Base-by-base conservation (phyloP, 75 land plant species). In the Sequoiadendron giganteum region DNA sequence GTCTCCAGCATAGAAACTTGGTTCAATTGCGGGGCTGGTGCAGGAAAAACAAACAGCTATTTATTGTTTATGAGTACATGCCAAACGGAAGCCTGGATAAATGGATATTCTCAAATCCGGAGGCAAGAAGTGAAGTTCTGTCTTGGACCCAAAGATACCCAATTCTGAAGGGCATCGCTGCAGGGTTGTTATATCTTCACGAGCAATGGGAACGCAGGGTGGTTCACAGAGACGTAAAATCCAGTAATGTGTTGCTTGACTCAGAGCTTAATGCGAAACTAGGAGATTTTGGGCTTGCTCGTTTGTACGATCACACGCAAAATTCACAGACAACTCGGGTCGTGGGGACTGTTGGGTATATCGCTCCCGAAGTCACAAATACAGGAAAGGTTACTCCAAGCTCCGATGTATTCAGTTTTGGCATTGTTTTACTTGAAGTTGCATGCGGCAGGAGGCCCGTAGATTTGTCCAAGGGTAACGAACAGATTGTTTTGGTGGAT, bases 11-110 rank as follows among this genome's bases (percentile, higher is more conserved):
- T 85, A 89, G 90, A 15, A 93, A 91, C 84, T 45, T 93, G 1
- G 93, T 91, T 34, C 91, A 55, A 28, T 86, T 93, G 5, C 86
- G 73, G 38, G 94, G 94, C 18, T 93, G 90, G 87, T 91, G 94
- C 87, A 40, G 86, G 83, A 42, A 83, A 10, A 86, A 82, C 10
- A 47, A 78, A 10, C 77, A 88, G 68, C 86, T 87, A 13, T 38
- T 87, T 19, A 13, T 87, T 6, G 90, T 89, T 6, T 89, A 89
- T 68, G 90, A 89, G 8, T 83, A 34, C 73, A 87, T 90, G 91
- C 89, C 91, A 25, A 87, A 90, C 68, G 86, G 91, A 28, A 90
- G 89, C 88, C 89, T 90, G 6, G 89, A 90, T 43, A 70, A 85
- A 47, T n/a, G 81, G 34, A 72, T 90, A 19, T 87, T 75, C 86